These are phyloP conservation scores for Zymoseptoria crescenta DNA, from an alignment of 2,329 filamentous ascomycete species.

Conservation along the genomic window DNA sequence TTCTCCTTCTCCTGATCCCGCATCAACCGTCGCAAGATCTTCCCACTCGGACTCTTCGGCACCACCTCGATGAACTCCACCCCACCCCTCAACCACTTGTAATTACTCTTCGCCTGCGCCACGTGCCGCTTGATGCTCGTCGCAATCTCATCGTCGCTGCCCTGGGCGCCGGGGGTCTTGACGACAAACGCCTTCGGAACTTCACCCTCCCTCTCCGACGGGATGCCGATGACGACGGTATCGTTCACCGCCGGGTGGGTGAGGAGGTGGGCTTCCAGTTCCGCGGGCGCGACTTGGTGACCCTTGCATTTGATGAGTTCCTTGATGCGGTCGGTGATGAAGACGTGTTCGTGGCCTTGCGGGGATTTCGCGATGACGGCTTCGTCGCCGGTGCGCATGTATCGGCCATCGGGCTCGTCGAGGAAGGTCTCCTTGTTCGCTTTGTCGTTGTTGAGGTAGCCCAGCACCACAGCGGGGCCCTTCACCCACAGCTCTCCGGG, in stretches of 20 bases:
- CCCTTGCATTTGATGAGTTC: slow-evolving; percentile 53
- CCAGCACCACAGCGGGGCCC: slow-evolving; percentile 66
- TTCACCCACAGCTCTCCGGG: slow-evolving; percentile 77
- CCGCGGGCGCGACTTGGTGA: slow-evolving; percentile 73
- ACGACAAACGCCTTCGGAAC: slow-evolving; percentile 58
- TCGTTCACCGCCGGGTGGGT: slow-evolving; percentile 68
- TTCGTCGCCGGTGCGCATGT: slow-evolving; percentile 74
- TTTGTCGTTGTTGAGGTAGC: slow-evolving; percentile 79
- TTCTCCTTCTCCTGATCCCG: slow-evolving; percentile 66
- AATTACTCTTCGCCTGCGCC: slow-evolving; percentile 52
- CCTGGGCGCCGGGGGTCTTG: slow-evolving; percentile 44
- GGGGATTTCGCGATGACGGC: slow-evolving; percentile 59
- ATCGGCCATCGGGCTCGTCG: slow-evolving; percentile 52
- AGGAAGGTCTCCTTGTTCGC: slow-evolving; percentile 68
- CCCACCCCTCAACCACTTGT: slow-evolving; percentile 57
- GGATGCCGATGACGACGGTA: slow-evolving; percentile 68
- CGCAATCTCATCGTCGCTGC: slow-evolving; percentile 42
- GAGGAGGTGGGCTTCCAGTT: slow-evolving; percentile 73
- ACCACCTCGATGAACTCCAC: slow-evolving; percentile 50
- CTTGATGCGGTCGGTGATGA: slow-evolving; percentile 76
- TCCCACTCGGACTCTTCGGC: slow-evolving; percentile 55
- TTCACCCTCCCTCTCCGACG: slow-evolving; percentile 54
- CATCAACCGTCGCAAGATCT: slow-evolving; percentile 56
- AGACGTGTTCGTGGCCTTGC: slow-evolving; percentile 68
- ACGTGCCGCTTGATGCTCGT: slow-evolving; percentile 51